Conservation (phyloP, 164 flowering plant genomes). For the Santalum album region DNA sequence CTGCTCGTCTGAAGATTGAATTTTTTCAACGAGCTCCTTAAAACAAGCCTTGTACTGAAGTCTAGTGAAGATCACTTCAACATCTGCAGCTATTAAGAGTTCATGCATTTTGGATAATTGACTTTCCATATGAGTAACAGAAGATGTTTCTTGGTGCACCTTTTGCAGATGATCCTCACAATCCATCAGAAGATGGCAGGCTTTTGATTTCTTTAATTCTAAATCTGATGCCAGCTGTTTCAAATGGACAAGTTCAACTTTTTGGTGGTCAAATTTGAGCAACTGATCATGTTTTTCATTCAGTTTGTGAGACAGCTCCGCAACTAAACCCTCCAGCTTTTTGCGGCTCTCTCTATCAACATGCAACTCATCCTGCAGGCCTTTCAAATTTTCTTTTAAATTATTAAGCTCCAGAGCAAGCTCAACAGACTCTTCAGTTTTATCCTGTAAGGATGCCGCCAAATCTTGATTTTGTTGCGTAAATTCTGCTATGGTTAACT, state of each 20-base stretch:
- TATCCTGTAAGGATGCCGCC: slow-evolving; percentile 28
- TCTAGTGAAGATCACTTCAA: slow-evolving; percentile 30
- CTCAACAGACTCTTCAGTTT: slow-evolving; percentile 33
- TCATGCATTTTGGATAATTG: slow-evolving; percentile 37
- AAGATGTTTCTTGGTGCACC: slow-evolving; percentile 26
- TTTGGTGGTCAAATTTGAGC: slow-evolving; percentile 27
- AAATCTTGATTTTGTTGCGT: slow-evolving; percentile 32
- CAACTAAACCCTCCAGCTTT: slow-evolving; percentile 32
- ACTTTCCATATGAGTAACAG: slow-evolving; percentile 30
- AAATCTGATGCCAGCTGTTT: slow-evolving; percentile 38
- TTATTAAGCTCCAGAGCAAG: slow-evolving; percentile 37
- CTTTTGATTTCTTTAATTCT: slow-evolving; percentile 40
- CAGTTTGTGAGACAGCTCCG: slow-evolving; percentile 40
- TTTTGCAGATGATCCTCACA: slow-evolving; percentile 22
- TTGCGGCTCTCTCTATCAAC: slow-evolving; percentile 38
- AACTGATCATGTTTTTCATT: slow-evolving; percentile 34
- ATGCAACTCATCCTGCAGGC: slow-evolving; percentile 33
- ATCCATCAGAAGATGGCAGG: slow-evolving; percentile 22
- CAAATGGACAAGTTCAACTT: slow-evolving; percentile 32
- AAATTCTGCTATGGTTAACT: slow-evolving; percentile 21
- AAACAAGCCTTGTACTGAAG: slow-evolving; percentile 32
- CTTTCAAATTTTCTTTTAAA: slow-evolving; percentile 32
- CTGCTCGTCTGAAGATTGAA: slow-evolving; percentile 22
- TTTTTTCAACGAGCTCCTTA: slow-evolving; percentile 35
- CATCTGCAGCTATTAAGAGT: slow-evolving; percentile 42